These are phyloP conservation scores for Cryptococcus deneoformans DNA, from an alignment of 1,284 basidiomycete species.

Conservation along the genomic window DNA sequence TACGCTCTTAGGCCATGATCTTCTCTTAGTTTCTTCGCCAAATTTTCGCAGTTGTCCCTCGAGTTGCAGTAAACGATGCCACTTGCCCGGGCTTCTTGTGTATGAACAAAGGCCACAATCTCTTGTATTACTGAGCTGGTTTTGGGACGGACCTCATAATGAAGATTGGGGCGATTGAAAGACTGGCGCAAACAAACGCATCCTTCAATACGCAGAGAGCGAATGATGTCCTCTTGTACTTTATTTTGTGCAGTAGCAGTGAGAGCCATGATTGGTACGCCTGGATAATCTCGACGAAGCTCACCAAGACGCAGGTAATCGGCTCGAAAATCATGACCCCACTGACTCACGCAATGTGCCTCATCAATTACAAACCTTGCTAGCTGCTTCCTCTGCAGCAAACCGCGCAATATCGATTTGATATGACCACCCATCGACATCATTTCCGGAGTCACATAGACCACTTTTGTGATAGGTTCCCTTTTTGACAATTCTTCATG, in stretches of 20 bases:
- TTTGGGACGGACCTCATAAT: slow-evolving; percentile 69
- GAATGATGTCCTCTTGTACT: slow-evolving; percentile 75
- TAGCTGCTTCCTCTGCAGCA: slow-evolving; percentile 61
- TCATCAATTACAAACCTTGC: slow-evolving; percentile 96
- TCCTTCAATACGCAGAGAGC: slow-evolving; percentile 61
- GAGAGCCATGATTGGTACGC: slow-evolving; percentile 89
- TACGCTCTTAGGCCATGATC: slow-evolving; percentile 62
- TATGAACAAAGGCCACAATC: slow-evolving; percentile 71
- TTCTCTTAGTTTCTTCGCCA: slow-evolving; percentile 64
- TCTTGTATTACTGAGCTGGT: slow-evolving; percentile 55
- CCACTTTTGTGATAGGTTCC: slow-evolving; percentile 56
- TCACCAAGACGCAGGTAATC: slow-evolving; percentile 61
- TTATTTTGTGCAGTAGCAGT: slow-evolving; percentile 87
- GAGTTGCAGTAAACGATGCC: slow-evolving; percentile 87
- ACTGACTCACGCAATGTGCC: slow-evolving; percentile 78
- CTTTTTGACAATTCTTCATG: slow-evolving; percentile 53
- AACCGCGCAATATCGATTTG: slow-evolving; percentile 57
- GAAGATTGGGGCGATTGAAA: slow-evolving; percentile 89
- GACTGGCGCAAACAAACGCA: slow-evolving; percentile 71
- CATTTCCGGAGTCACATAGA: slow-evolving; percentile 96
- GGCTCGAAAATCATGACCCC: slow-evolving; percentile 52
- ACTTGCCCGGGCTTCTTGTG: slow-evolving; percentile 59
- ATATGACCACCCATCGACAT: slow-evolving; percentile 64
- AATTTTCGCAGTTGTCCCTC: slow-evolving; percentile 70
- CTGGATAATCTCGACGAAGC: slow-evolving; percentile 69